Evolutionary conservation across 2,329 filamentous ascomycete genomes (phyloP).

Genomic region (Botrytis elliptica): DNA sequence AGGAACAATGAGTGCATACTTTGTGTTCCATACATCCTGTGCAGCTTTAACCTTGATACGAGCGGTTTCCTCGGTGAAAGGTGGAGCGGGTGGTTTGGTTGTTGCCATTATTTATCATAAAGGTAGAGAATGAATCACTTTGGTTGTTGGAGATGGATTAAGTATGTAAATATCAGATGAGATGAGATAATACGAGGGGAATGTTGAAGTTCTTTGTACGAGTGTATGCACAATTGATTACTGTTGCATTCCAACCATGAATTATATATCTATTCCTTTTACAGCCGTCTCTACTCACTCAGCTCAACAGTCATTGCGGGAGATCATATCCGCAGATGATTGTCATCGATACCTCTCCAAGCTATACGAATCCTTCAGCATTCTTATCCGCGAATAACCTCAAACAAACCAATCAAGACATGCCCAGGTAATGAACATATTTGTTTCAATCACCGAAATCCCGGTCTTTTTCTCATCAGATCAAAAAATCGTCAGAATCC

Average conservation of each 20-base stretch:
- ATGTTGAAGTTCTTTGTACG: neutral
- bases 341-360: too few relatives aligned
- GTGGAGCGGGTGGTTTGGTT: slow-evolving; percentile 55
- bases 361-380: too few relatives aligned
- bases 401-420: neutral
- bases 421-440: neutral
- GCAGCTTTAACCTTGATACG: slow-evolving; percentile 77
- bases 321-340: neutral
- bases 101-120: slow-evolving; percentile 20
- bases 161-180: neutral
- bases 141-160: neutral
- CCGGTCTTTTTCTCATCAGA: neutral
- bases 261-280: neutral
- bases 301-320: neutral
- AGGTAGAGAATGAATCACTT: neutral
- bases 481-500: neutral
- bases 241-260: neutral
- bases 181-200: neutral
- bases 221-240: slow-evolving; percentile 3
- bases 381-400: neutral
- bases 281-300: neutral
- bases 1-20: slow-evolving; percentile 45
- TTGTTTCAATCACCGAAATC: neutral
- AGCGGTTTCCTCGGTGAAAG: slow-evolving; percentile 73
- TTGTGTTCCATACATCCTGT: slow-evolving; percentile 80